Conservation (phyloP, 768 basidiomycete species). For the Imleria badia region DNA sequence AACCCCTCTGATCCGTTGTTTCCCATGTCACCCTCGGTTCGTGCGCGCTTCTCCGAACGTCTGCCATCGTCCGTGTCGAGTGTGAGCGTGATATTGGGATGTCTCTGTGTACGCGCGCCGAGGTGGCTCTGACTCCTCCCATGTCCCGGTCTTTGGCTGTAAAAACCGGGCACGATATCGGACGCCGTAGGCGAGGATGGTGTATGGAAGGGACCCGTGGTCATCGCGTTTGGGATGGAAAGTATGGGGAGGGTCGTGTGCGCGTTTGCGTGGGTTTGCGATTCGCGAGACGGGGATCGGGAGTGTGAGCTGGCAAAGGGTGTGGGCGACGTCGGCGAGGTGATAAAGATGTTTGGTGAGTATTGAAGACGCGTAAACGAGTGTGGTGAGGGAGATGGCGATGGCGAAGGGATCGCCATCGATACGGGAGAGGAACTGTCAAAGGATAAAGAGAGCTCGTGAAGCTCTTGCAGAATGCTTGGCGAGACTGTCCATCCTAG, state of each 20-base stretch:
- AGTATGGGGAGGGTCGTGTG: constrained; percentile 13
- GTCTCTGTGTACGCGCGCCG: constrained; percentile 21
- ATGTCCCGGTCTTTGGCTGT: constrained; percentile 11
- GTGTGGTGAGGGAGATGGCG: constrained; percentile 29
- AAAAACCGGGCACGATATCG: constrained; percentile 15
- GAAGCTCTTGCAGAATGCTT: constrained; percentile 26
- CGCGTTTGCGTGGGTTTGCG: constrained; percentile 5
- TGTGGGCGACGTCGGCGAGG: constrained; percentile 54
- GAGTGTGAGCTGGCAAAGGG: constrained; percentile 21
- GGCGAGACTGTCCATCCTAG: constrained; percentile 13
- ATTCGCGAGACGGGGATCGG: constrained; percentile 21
- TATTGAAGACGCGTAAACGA: constrained; percentile 14
- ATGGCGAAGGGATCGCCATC: constrained; percentile 23
- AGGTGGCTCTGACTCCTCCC: constrained; percentile 30
- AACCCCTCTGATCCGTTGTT: constrained; percentile 7
- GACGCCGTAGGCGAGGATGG: constrained; percentile 30
- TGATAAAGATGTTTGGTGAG: constrained; percentile 72
- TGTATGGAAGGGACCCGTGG: constrained; percentile 17
- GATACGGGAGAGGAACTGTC: constrained; percentile 17
- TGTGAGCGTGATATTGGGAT: constrained; percentile 33
- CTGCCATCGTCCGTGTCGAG: constrained; percentile 23
- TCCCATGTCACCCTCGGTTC: constrained; percentile 13
- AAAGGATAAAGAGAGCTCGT: constrained; percentile 29
- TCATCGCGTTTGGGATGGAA: constrained; percentile 5
- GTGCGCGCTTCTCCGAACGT: constrained; percentile 27